Evolutionary conservation across 2,329 filamentous ascomycete genomes (phyloP).

Genomic region (Phyllosticta citriasiana): DNA sequence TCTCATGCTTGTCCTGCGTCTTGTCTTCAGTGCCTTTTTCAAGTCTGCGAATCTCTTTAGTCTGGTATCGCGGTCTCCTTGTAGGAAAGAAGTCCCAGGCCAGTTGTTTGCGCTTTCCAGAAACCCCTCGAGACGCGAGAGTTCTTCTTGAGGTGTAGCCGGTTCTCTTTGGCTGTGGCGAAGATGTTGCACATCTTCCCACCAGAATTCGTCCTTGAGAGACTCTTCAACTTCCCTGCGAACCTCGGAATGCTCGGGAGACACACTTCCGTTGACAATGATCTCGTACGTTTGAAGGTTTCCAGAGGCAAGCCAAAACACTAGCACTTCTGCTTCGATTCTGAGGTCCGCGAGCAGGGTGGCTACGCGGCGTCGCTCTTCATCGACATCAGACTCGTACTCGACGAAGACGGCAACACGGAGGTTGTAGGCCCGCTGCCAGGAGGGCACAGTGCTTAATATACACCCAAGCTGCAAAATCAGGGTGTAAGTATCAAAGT

Average conservation of each 20-base stretch:
- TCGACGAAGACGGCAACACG: constrained; percentile 83
- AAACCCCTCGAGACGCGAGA: constrained; percentile 35
- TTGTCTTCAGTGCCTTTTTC: constrained; percentile 52
- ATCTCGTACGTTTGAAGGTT: constrained; percentile 61
- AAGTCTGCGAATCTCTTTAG: constrained; percentile 48
- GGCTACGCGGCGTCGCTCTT: constrained; percentile 63
- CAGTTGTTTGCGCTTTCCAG: constrained; percentile 36
- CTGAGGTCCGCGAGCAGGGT: constrained; percentile 69
- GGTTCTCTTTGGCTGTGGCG: constrained; percentile 15
- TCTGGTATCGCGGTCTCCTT: constrained; percentile 31
- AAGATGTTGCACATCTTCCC: constrained; percentile 58
- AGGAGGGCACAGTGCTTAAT: constrained; percentile 67
- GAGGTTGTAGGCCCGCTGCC: constrained; percentile 62
- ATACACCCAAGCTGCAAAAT: constrained; percentile 82
- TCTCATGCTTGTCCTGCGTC: constrained; percentile 39
- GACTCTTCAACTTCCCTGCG: constrained; percentile 54
- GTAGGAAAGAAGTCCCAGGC: constrained; percentile 43
- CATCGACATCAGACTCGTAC: constrained; percentile 72
- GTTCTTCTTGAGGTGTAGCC: constrained; percentile 32
- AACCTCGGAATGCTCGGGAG: constrained; percentile 42
- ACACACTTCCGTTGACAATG: constrained; percentile 60
- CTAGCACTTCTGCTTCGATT: constrained; percentile 68
- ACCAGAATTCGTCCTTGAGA: constrained; percentile 68
- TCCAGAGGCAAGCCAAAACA: constrained; percentile 73
- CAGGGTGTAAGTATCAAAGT: constrained; percentile 85